Conservation (phyloP, 208 protist species). For the Blechomonas ayalai region DNA sequence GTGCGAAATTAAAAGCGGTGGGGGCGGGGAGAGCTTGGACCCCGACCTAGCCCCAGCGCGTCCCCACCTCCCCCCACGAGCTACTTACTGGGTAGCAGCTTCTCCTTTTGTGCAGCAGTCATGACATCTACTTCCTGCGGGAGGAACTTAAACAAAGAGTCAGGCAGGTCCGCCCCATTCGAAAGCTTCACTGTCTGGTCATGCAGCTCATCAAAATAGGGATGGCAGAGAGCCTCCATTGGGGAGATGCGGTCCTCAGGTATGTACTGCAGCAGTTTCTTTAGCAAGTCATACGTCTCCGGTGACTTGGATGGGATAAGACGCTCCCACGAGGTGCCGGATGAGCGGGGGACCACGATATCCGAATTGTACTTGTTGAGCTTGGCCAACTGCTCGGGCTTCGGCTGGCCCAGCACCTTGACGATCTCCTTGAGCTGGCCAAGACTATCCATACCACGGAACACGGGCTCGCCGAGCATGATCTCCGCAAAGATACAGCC, state of each 20-base stretch:
- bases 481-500: constrained; percentile 99
- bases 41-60: too few species aligned
- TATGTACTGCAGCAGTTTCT: constrained; percentile 91
- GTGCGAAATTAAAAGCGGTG: too few species aligned
- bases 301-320: constrained; percentile 42
- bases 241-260: constrained; percentile 84
- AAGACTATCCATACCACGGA: constrained; percentile 98
- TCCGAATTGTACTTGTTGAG: constrained; percentile 47
- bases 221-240: constrained; percentile 92
- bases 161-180: constrained; percentile 51
- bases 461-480: constrained; percentile 99
- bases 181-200: constrained; percentile 62
- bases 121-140: constrained; percentile 54
- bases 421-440: constrained; percentile 97
- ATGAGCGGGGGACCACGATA: constrained; percentile 41
- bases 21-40: too few species aligned
- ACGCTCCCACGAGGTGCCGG: constrained; percentile 51
- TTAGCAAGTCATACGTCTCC: constrained; percentile 92
- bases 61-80: background rate
- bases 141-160: constrained; percentile 61
- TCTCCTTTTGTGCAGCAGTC: constrained; percentile 44
- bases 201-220: constrained; percentile 98
- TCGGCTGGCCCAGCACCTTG: constrained; percentile 95
- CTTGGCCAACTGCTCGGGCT: constrained; percentile 55
- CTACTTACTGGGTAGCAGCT: constrained; percentile 36